phyloP scores from a whole-genome alignment of 73 alveolate species.

The Stentor roeselii region DNA sequence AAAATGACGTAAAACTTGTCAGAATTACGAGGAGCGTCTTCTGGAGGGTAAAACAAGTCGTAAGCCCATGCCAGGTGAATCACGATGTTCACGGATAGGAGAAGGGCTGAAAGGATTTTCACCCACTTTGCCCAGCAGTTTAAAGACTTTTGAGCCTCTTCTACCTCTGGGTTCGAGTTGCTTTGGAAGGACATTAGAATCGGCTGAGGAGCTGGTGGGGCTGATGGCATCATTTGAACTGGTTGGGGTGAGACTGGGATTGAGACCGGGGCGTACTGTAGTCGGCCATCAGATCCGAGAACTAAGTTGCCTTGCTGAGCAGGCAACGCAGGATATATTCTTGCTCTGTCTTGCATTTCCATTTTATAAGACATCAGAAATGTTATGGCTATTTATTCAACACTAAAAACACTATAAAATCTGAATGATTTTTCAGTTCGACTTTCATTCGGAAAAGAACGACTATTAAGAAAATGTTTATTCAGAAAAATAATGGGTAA shows the following conservation, averaged over 20 bases:
- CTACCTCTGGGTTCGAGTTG: background rate
- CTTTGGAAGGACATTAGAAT: too few relatives aligned
- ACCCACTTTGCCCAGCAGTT: slow-evolving; percentile 8
- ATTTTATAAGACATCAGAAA: too few relatives aligned
- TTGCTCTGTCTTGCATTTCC: background rate
- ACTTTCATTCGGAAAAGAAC: too few relatives aligned
- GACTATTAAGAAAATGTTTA: too few relatives aligned
- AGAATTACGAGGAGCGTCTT: background rate
- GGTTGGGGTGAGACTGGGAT: background rate
- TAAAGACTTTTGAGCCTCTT: background rate
- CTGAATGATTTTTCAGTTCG: too few relatives aligned
- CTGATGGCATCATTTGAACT: background rate
- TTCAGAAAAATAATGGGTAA: too few relatives aligned
- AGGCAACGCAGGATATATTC: background rate
- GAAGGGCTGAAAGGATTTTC: background rate
- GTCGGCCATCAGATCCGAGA: background rate
- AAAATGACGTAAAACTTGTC: background rate
- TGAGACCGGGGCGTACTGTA: background rate
- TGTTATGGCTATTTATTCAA: too few relatives aligned
- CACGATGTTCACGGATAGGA: background rate
- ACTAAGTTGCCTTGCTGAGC: background rate
- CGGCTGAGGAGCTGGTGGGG: background rate
- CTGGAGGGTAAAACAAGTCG: background rate
- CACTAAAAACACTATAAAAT: too few relatives aligned
- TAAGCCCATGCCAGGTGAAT: background rate